Conservation (phyloP, 2,329 filamentous ascomycete genomes). For the Aspergillus sergii region DNA sequence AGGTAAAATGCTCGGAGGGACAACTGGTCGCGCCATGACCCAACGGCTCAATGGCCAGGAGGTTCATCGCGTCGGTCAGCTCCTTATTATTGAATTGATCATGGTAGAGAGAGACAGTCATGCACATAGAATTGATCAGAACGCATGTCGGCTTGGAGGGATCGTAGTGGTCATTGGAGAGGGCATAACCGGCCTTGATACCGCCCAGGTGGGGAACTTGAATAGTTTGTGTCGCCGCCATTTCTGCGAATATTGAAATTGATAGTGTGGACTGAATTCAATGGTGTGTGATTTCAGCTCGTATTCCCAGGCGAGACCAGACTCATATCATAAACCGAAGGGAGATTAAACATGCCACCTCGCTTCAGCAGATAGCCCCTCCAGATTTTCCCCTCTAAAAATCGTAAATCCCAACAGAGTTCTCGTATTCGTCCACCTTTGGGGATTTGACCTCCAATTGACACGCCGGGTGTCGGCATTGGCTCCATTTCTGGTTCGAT, state of each 20-base stretch:
- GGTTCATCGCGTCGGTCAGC: constrained; percentile 47
- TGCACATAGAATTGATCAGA: constrained; percentile 56
- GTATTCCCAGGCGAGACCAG: not conserved
- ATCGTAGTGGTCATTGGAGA: constrained; percentile 49
- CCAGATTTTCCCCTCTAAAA: not conserved
- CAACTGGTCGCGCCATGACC: constrained; percentile 55
- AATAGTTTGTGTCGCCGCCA: constrained; percentile 37
- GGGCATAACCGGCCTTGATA: constrained; percentile 52
- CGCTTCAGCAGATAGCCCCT: not conserved
- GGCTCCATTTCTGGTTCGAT: constrained; percentile 1
- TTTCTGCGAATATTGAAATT: constrained; percentile 3
- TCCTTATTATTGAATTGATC: constrained; percentile 41
- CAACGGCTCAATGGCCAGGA: constrained; percentile 57
- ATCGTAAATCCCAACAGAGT: not conserved
- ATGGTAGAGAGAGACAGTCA: constrained; percentile 49
- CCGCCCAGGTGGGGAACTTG: constrained; percentile 54
- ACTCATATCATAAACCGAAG: not conserved
- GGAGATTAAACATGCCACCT: not conserved
- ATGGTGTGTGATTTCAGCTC: not conserved
- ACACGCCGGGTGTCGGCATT: not conserved
- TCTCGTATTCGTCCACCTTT: not conserved
- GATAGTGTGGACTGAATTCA: not conserved
- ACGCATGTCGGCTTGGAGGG: constrained; percentile 54
- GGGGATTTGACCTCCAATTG: not conserved
- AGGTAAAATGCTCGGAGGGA: constrained; percentile 52